Percentiles rank a stretch among this genome's conserved stretches.
Conservation (phyloP, 2,329 filamentous ascomycete species). For the Trichophyton schoenleinii region DNA sequence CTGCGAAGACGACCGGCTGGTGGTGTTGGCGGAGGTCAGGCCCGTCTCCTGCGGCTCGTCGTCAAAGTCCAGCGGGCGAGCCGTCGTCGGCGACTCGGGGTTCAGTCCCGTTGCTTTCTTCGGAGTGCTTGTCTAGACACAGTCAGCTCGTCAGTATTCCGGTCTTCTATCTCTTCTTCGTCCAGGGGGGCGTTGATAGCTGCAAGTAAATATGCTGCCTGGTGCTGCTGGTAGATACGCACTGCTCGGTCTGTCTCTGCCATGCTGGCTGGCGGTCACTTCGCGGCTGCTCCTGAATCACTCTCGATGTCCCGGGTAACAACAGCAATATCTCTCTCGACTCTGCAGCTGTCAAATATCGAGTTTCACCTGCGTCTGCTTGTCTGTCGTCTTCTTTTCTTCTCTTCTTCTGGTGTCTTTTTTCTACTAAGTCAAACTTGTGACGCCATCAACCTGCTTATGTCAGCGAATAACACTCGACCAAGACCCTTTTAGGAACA, state of each 20-base stretch:
- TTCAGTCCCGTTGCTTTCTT: slow-evolving; percentile 16
- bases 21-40: slow-evolving; percentile 19
- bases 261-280: slow-evolving; percentile 4
- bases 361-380: too few relatives aligned
- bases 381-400: neutral
- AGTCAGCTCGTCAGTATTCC: neutral
- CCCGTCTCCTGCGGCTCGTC: slow-evolving; percentile 37
- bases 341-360: neutral
- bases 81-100: slow-evolving; percentile 44
- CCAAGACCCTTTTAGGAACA: too few relatives aligned
- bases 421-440: neutral
- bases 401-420: neutral
- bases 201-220: neutral
- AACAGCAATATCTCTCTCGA: neutral
- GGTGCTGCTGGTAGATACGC: neutral
- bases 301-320: neutral
- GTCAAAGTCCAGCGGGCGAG: slow-evolving; percentile 45
- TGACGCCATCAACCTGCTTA: neutral
- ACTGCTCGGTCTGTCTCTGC: slow-evolving; percentile 12
- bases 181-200: neutral
- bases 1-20: slow-evolving; percentile 20
- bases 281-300: neutral
- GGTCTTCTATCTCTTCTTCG: neutral
- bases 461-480: neutral
- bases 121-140: neutral